Percentiles rank a stretch among this genome's conserved stretches.
phyloP scores from a whole-genome alignment of 345 rosid genomes.

The Angophora floribunda region DNA sequence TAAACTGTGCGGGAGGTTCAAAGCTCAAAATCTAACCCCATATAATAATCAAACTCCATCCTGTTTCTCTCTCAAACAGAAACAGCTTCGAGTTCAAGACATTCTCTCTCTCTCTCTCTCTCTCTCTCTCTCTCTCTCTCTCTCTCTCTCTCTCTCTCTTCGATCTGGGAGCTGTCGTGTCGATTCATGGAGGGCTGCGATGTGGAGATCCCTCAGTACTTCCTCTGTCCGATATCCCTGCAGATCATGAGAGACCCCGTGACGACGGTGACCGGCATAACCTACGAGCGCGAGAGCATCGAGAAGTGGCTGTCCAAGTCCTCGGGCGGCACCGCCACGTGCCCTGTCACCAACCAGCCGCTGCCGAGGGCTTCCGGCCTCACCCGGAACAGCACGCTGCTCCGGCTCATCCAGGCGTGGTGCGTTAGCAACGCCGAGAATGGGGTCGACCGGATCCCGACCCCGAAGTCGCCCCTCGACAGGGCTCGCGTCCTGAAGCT shows the following conservation, averaged over 20 bases:
- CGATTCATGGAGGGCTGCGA: not conserved
- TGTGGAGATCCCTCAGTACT: conserved; percentile 37
- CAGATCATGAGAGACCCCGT: conserved; percentile 59
- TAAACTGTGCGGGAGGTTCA: not conserved
- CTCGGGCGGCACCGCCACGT: conserved; percentile 2
- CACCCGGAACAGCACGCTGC: conserved; percentile 43
- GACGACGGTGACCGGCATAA: conserved; percentile 49
- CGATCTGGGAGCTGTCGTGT: not conserved
- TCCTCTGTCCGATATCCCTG: conserved; percentile 50
- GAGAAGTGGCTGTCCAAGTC: conserved; percentile 36
- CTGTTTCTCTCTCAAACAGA: not conserved
- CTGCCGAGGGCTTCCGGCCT: conserved; percentile 23
- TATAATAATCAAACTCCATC: not conserved
- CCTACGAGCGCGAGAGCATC: conserved; percentile 51
- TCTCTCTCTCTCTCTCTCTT: not conserved
- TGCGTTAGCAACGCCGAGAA: conserved; percentile 2
- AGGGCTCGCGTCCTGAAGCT: conserved; percentile 11
- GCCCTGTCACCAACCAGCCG: conserved; percentile 49
- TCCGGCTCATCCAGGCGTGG: conserved; percentile 52
- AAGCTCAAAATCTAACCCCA: not conserved
- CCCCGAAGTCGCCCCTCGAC: conserved; percentile 14
- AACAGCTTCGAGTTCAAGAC: not conserved
- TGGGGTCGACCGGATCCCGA: conserved; percentile 19
- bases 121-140: not conserved
- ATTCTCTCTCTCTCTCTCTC: not conserved